A percentile compares a stretch with the other conserved stretches of the same genome.
Conservation (phyloP, 2,329 filamentous ascomycete genomes). For the Aspergillus tamarii region DNA sequence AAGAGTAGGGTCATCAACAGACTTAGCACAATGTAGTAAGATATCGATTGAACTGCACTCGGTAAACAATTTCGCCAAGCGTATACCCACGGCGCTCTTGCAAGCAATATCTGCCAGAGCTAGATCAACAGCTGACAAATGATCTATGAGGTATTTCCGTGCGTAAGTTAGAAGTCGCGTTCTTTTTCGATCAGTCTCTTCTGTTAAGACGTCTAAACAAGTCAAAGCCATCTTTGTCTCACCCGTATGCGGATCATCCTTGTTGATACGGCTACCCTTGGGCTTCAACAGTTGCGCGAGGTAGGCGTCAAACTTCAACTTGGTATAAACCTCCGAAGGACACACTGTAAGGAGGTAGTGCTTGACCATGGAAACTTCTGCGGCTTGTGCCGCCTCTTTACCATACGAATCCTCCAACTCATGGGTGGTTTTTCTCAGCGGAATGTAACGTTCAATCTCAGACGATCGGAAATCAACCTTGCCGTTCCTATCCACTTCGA, state of each 20-base stretch:
- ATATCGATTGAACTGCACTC: slow-evolving; percentile 22
- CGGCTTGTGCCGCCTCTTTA: not conserved
- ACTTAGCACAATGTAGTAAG: slow-evolving; percentile 21
- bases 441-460: slow-evolving; percentile 20
- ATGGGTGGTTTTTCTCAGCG: not conserved
- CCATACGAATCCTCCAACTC: not conserved
- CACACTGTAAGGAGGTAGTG: slow-evolving; percentile 31
- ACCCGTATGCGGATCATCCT: slow-evolving; percentile 27
- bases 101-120: slow-evolving; percentile 25
- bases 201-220: slow-evolving; percentile 22
- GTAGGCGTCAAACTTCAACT: slow-evolving; percentile 30
- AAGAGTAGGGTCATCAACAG: slow-evolving; percentile 4
- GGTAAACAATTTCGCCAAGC: slow-evolving; percentile 25
- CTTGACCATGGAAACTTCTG: slow-evolving; percentile 27
- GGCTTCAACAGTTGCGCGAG: slow-evolving; percentile 26
- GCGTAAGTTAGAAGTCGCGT: slow-evolving; percentile 19
- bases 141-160: slow-evolving; percentile 19
- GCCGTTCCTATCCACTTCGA: slow-evolving; percentile 26
- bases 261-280: slow-evolving; percentile 23
- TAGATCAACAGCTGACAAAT: slow-evolving; percentile 27
- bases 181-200: slow-evolving; percentile 12
- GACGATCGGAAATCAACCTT: slow-evolving; percentile 24
- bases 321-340: slow-evolving; percentile 26
- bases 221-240: slow-evolving; percentile 21
- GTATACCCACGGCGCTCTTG: slow-evolving; percentile 25